Evolutionary conservation across 192 early-diverging fungal genomes (phyloP).

Genomic region (Gryganskiella cystojenkinii): DNA sequence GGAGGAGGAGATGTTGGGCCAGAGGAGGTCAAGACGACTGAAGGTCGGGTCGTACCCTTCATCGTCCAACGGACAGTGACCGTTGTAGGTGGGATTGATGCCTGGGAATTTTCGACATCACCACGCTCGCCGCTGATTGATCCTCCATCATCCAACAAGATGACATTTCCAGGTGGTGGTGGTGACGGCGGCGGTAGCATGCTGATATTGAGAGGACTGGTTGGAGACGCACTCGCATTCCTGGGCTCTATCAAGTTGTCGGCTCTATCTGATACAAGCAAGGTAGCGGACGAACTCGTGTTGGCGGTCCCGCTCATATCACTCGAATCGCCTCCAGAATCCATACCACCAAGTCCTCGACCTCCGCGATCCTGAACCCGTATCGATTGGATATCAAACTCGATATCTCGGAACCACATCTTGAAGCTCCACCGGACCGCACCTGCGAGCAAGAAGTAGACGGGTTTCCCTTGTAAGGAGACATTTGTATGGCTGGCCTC

Average conservation of each 20-base stretch:
- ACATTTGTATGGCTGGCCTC: slow-evolving; percentile 66
- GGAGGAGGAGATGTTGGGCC: slow-evolving; percentile 36
- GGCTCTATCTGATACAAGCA: too few relatives aligned
- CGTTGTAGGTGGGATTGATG: slow-evolving; percentile 23
- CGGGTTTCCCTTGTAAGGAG: slow-evolving; percentile 55
- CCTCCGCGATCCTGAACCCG: slow-evolving; percentile 47
- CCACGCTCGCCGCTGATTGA: too few relatives aligned
- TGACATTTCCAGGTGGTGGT: too few relatives aligned
- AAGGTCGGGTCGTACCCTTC: slow-evolving; percentile 54
- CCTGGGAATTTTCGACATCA: neutral
- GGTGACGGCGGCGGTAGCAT: too few relatives aligned
- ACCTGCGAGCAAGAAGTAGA: slow-evolving; percentile 62
- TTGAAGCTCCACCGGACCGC: slow-evolving; percentile 66
- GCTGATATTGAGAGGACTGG: too few relatives aligned
- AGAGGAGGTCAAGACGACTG: slow-evolving; percentile 35
- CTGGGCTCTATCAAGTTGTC: too few relatives aligned
- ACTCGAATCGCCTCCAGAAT: slow-evolving; percentile 22
- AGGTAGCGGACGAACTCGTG: neutral
- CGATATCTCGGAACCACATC: slow-evolving; percentile 62
- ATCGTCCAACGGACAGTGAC: slow-evolving; percentile 61
- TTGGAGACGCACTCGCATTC: too few relatives aligned
- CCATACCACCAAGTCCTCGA: slow-evolving; percentile 24
- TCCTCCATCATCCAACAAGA: too few relatives aligned
- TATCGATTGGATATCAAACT: slow-evolving; percentile 58
- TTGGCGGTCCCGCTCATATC: too few relatives aligned